Evolutionary conservation across 2,329 filamentous ascomycete genomes (phyloP).

Genomic region (Aspergillus spinulosporus): DNA sequence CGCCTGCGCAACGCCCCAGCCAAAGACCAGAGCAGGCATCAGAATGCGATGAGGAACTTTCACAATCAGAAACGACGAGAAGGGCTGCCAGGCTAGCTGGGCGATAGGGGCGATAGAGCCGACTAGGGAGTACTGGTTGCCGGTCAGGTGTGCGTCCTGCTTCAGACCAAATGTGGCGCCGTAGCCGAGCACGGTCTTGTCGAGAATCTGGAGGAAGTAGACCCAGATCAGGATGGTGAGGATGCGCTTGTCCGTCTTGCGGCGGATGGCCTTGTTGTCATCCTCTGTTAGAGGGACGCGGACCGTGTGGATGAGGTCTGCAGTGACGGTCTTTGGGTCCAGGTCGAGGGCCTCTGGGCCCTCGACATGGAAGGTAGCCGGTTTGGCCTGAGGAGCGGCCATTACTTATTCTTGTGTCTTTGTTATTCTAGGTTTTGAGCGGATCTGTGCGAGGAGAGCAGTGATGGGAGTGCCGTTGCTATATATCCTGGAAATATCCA

Average conservation of each 20-base stretch:
- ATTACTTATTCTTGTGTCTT: too few species aligned
- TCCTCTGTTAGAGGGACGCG: slow-evolving; percentile 35
- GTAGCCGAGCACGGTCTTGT: slow-evolving; percentile 60
- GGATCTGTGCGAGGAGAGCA: too few species aligned
- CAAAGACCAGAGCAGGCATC: slow-evolving; percentile 53
- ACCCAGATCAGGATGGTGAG: slow-evolving; percentile 51
- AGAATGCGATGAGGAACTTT: slow-evolving; percentile 61
- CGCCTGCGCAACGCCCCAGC: slow-evolving; percentile 52
- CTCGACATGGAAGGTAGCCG: too few species aligned
- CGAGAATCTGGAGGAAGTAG: slow-evolving; percentile 54
- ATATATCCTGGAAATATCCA: too few species aligned
- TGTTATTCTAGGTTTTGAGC: too few species aligned
- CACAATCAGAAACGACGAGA: slow-evolving; percentile 61
- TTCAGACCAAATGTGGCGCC: slow-evolving; percentile 58
- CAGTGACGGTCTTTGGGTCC: too few species aligned
- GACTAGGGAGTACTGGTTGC: slow-evolving; percentile 59
- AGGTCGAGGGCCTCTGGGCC: too few species aligned
- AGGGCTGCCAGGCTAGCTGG: slow-evolving; percentile 61
- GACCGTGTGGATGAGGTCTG: slow-evolving; percentile 13
- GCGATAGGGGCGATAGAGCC: slow-evolving; percentile 61
- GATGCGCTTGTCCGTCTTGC: slow-evolving; percentile 63
- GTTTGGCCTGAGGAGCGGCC: too few species aligned
- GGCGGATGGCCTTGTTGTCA: slow-evolving; percentile 56
- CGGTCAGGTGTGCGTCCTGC: slow-evolving; percentile 52
- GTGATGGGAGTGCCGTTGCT: too few species aligned